Conservation (phyloP, 139 green algal genomes). For the Monoraphidium neglectum region DNA sequence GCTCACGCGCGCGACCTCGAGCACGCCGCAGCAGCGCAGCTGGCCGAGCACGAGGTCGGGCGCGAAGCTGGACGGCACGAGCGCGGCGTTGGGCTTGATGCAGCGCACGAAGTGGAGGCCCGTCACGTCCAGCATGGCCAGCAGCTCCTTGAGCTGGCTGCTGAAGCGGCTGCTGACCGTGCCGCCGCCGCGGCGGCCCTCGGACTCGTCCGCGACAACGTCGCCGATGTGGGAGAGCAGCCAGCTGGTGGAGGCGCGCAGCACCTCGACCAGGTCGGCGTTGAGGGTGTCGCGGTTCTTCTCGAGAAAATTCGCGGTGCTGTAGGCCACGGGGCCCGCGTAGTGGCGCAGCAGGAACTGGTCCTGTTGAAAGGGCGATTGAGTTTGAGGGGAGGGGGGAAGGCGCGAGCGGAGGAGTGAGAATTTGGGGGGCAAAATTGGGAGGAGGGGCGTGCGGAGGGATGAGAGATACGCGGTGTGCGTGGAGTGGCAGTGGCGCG, state of each 20-base stretch:
- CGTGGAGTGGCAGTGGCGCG: too few relatives aligned
- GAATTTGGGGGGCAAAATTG: too few relatives aligned
- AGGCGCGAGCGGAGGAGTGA: too few relatives aligned
- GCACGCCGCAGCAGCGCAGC: constrained; percentile 94
- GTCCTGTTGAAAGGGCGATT: constrained; percentile 1
- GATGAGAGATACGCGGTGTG: too few relatives aligned
- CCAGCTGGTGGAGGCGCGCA: constrained; percentile 37
- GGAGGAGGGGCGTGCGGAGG: too few relatives aligned
- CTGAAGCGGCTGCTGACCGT: constrained; percentile 73
- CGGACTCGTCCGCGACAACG: constrained; percentile 13
- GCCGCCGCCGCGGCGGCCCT: constrained; percentile 21
- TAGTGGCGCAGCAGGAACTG: constrained; percentile 83
- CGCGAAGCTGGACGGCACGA: constrained; percentile 72
- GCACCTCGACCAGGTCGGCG: constrained; percentile 80
- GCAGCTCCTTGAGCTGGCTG: constrained; percentile 77
- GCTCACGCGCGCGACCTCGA: constrained; percentile 93
- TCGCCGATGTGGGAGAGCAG: constrained; percentile 38
- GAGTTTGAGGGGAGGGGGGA: too few relatives aligned
- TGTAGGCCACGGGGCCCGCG: constrained; percentile 72
- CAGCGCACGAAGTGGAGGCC: constrained; percentile 96
- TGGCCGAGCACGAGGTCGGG: constrained; percentile 83
- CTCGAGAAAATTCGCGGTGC: constrained; percentile 67
- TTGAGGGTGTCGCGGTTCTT: constrained; percentile 86
- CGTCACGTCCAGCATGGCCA: constrained; percentile 73
- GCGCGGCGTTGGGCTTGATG: constrained; percentile 92